Base-by-base conservation (phyloP, 768 basidiomycete species). In the Amanita pseudoporphyria region DNA sequence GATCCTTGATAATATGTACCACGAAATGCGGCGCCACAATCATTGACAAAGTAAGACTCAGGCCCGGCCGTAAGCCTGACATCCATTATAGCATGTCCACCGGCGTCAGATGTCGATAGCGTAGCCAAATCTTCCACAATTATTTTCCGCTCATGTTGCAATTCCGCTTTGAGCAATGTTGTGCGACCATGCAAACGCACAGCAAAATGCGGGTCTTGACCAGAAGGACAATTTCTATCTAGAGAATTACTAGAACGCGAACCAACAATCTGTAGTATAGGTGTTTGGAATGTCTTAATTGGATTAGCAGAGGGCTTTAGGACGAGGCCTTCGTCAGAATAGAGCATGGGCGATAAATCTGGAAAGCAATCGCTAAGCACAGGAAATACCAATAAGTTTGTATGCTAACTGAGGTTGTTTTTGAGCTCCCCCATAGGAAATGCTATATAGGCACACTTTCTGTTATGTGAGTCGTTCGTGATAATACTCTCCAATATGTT, bases 391-490 rank as follows among this genome's bases (percentile, higher is more conserved):
- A 18, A 26, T 18, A 31, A 24, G 28, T 9, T 12, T 26, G 24
- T 24, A 38, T 6, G 60, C 78, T 58, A 55, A 87, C 87, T 85
- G 28, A 90, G 69, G 50, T 83, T 73, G 45, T 66, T 60, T 31
- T 71, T 69, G 12, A 70, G 64, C 57, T 81, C 76, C 2, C 86
- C 85, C 71, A 75, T 78, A 1, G 86, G 79, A 65, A 86, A 87
- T 1, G 58, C 68, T 71, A 38, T 78, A 58, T 46, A 67, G 70
- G 16, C 67, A 58, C 14, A 60, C 52, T 38, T 54, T 58, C 24
- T 56, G 51, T 45, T 35, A 33, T 53, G 7, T 51, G 57, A 3
- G 58, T 52, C 21, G 53, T 58, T 58, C 21, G 55, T 64, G 49
- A 67, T 56, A 1, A 77, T 50, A 14, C 68, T 51, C 16, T 75